A percentile compares a stretch with the other conserved stretches of the same genome.
Conservation (phyloP, 2,329 filamentous ascomycete genomes). For the Pseudocercospora vitis region DNA sequence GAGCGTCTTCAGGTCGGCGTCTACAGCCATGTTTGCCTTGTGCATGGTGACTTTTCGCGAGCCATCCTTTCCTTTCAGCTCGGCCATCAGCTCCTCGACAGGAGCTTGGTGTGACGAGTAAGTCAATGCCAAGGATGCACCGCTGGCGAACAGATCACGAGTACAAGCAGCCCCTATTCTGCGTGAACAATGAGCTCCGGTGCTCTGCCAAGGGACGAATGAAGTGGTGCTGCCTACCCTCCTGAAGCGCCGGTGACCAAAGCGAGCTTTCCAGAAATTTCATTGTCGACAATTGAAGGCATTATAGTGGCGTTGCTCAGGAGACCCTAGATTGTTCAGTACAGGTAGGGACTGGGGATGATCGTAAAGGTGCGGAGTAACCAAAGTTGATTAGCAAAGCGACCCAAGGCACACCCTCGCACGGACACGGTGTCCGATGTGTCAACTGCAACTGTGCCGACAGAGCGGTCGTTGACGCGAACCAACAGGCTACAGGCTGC, state of each 20-base stretch:
- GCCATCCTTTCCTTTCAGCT: constrained; percentile 26
- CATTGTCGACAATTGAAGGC: constrained; percentile 38
- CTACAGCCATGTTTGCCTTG: constrained; percentile 58
- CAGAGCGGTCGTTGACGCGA: too few species aligned
- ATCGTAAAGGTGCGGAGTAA: background rate
- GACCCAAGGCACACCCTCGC: too few species aligned
- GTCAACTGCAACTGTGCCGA: too few species aligned
- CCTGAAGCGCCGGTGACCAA: constrained; percentile 63
- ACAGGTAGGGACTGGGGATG: too few species aligned
- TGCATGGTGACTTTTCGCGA: constrained; percentile 54
- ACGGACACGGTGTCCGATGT: too few species aligned
- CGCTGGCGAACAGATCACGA: constrained; percentile 53
- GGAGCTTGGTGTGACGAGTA: constrained; percentile 55
- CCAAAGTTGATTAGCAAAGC: background rate
- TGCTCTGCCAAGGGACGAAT: background rate
- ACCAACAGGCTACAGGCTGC: too few species aligned
- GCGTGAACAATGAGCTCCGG: background rate
- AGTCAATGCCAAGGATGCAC: constrained; percentile 59
- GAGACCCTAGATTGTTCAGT: too few species aligned
- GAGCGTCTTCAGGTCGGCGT: constrained; percentile 55
- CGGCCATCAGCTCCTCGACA: constrained; percentile 47
- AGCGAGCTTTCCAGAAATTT: constrained; percentile 54
- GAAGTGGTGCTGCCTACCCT: constrained; percentile 46
- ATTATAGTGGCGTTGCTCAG: too few species aligned
- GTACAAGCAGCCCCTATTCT: constrained; percentile 64